These are phyloP conservation scores for Sideroxylon spinosum DNA, from an alignment of 179 eudicot genomes.

Conservation along the genomic window DNA sequence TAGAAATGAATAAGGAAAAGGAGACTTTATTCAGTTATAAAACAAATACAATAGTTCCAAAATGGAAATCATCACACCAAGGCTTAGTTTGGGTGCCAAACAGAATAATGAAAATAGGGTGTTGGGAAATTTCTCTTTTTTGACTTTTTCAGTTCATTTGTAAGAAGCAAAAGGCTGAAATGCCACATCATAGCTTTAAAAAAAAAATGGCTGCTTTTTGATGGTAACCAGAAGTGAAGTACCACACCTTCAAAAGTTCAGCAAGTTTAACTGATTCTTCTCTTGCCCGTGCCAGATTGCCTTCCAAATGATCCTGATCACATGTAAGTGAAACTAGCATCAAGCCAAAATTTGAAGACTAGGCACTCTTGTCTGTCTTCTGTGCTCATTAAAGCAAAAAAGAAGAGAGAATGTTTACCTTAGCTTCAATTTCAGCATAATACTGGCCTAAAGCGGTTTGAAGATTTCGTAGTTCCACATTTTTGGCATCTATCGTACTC, in stretches of 20 bases:
- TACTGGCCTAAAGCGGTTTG: constrained; percentile 98
- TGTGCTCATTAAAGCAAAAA: not conserved
- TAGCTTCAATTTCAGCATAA: constrained; percentile 96
- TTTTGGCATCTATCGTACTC: constrained; percentile 73
- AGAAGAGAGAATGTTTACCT: constrained; percentile 41
- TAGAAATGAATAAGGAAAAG: not conserved
- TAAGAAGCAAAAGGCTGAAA: too few species aligned
- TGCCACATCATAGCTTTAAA: too few species aligned
- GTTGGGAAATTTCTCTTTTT: too few species aligned
- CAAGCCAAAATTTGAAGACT: not conserved
- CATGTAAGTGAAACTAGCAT: not conserved
- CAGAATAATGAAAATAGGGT: too few species aligned
- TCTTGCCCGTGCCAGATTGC: constrained; percentile 59
- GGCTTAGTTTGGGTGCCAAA: too few species aligned
- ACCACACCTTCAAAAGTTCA: constrained; percentile 55
- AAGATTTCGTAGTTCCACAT: constrained; percentile 77
- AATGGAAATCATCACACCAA: not conserved
- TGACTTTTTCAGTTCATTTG: too few species aligned
- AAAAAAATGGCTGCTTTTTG: too few species aligned
- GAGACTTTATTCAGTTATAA: not conserved
- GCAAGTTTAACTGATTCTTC: constrained; percentile 73
- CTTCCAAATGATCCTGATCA: constrained; percentile 73
- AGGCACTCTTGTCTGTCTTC: not conserved
- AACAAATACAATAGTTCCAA: not conserved
- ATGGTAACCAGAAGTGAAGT: not conserved